These are phyloP conservation scores for Hyphopichia homilentoma DNA, from an alignment of 805 yeast genomes.

Conservation along the genomic window DNA sequence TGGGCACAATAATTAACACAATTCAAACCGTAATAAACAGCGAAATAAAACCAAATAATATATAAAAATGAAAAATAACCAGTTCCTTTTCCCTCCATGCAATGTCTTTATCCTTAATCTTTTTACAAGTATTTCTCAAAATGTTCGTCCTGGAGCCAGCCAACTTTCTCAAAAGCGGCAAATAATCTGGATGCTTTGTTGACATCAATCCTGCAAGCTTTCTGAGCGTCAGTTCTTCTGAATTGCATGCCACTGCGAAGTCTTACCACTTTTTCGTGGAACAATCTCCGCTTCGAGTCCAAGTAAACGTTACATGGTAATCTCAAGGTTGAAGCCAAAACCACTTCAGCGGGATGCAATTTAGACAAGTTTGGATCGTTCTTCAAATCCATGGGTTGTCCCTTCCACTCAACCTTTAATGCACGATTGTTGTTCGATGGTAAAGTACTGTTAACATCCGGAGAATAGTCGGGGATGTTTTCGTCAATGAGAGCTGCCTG, in stretches of 20 bases:
- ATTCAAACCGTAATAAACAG: too few relatives aligned
- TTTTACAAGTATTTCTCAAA: conserved; percentile 41
- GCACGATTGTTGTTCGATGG: conserved; percentile 66
- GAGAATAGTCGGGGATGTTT: conserved; percentile 79
- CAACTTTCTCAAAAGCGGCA: conserved; percentile 87
- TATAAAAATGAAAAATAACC: neutral
- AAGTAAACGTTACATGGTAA: conserved; percentile 82
- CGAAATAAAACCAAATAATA: conserved; percentile 1
- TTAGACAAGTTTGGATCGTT: conserved; percentile 67
- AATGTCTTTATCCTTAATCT: too few relatives aligned
- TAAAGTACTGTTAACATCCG: conserved; percentile 52
- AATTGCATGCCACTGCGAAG: conserved; percentile 69
- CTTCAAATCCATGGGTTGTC: conserved; percentile 90
- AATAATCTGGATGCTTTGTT: conserved; percentile 90
- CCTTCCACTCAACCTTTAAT: conserved; percentile 94
- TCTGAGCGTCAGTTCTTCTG: conserved; percentile 96
- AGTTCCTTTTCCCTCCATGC: too few relatives aligned
- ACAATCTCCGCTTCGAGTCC: conserved; percentile 66
- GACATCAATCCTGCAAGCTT: conserved; percentile 95
- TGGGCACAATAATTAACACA: too few relatives aligned
- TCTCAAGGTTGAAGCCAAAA: conserved; percentile 82
- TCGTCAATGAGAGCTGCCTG: conserved; percentile 60
- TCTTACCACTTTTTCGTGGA: conserved; percentile 83
- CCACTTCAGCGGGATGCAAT: conserved; percentile 89
- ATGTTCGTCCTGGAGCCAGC: conserved; percentile 81